These are phyloP conservation scores for Schizosaccharomyces lindneri DNA, from an alignment of 805 yeast species.

Conservation along the genomic window DNA sequence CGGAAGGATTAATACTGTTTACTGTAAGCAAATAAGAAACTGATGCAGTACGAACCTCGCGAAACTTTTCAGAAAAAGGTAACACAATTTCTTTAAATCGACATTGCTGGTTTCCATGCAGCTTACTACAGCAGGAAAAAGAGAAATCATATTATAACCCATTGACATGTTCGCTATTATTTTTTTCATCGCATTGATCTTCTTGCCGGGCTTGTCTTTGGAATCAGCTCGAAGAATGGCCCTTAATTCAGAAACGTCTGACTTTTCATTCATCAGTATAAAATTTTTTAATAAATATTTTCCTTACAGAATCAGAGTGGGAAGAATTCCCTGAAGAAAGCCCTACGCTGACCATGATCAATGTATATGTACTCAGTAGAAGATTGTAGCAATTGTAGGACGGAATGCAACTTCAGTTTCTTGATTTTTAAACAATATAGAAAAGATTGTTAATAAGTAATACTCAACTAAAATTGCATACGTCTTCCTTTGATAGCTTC, in stretches of 20 bases:
- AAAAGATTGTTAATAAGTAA: no score
- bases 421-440: no score
- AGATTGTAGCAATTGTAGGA: no score
- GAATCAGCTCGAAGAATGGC: constrained; percentile 9
- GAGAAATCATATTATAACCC: constrained; percentile 50
- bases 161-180: constrained; percentile 63
- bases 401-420: no score
- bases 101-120: constrained; percentile 27
- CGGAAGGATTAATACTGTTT: constrained; percentile 24
- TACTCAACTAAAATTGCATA: no score
- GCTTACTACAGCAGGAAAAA: constrained; percentile 42
- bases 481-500: no score
- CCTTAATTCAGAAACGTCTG: background rate
- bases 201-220: constrained; percentile 14
- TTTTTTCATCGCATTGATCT: constrained; percentile 34
- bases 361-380: no score
- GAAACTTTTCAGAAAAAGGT: constrained; percentile 37
- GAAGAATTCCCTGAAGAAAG: no score
- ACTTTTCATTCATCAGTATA: background rate
- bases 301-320: no score
- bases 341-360: no score
- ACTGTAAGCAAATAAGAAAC: background rate
- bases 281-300: no score
- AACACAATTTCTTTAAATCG: constrained; percentile 45
- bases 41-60: constrained; percentile 14